These are phyloP conservation scores for Berkeleyomyces basicola DNA, from an alignment of 2,329 filamentous ascomycete genomes.

Conservation along the genomic window DNA sequence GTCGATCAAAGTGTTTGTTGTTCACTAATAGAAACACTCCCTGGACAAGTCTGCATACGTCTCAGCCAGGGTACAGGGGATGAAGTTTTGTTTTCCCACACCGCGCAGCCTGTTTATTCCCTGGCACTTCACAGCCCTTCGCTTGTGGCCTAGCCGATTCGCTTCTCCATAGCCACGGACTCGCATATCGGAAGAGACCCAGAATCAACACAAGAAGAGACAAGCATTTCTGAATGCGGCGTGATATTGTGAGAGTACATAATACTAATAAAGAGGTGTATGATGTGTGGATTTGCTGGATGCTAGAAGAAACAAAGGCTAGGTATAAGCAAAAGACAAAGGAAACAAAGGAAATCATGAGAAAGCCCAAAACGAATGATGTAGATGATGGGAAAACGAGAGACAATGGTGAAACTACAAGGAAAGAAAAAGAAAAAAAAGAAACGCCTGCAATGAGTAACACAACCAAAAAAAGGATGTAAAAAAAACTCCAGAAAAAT, in stretches of 20 bases:
- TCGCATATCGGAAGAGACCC: neutral
- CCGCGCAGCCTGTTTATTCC: neutral
- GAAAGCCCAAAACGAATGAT: neutral
- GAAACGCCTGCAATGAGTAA: constrained; percentile 2
- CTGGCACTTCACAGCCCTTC: neutral
- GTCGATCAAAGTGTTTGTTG: neutral
- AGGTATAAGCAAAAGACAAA: neutral
- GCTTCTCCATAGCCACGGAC: neutral
- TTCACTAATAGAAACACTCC: neutral
- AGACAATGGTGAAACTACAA: neutral
- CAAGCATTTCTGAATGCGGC: neutral
- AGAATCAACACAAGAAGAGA: neutral
- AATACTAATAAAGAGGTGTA: neutral
- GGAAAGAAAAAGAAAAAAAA: neutral
- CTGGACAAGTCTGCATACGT: neutral
- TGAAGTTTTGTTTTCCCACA: neutral
- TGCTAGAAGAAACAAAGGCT: neutral
- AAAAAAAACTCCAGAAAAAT: constrained; percentile 11
- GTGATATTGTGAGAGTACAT: neutral
- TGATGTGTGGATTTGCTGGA: neutral
- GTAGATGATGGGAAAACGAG: neutral
- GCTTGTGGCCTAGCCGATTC: neutral
- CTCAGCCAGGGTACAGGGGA: neutral
- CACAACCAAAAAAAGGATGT: constrained; percentile 4
- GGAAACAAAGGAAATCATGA: neutral